Evolutionary conservation across 495 filamentous ascomycete genomes (phyloP), one percentile per base, ranked within the genome.

Genomic region (Glonium stellatum): DNA sequence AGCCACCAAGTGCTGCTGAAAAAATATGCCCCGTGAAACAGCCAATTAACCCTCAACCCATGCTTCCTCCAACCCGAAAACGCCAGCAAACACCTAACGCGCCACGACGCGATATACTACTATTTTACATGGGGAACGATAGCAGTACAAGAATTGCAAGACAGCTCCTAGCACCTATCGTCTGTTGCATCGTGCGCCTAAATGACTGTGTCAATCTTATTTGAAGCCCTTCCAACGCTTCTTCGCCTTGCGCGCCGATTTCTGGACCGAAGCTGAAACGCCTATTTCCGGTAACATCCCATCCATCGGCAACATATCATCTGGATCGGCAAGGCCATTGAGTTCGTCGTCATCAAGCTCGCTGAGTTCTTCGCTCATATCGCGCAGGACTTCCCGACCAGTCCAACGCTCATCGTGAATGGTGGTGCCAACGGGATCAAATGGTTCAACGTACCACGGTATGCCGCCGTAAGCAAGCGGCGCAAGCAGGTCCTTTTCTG

Each of bases 321-420:
- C 62, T 49, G 59, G 41, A 23, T 76, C 79, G 12, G 80, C 82
- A 60, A 83, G 71, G 67, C 86, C 80, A 71, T 87, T 79, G 51
- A 96, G 75, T 72, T 90, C 87, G 18, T 91, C 90, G 50, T 95
- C 91, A 57, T 92, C 90, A 65, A 96, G 81, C 62, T 95, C 91
- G 54, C 85, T 92, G 5, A 96, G 77, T 57, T 92, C 88, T 70
- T 93, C 91, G 59, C 88, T 92, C 76, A 92, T 84, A 15, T 81
- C 85, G 15, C 88, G 81, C 66, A 89, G 78, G 9, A 87, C 82
- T 52, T 90, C 87, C 19, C 85, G 78, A 12, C 87, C 90, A 4
- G 83, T 84, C 83, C 87, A 91, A 57, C 85, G 79, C 73, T 92
- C 87, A 53, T 90, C 87, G 64, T 86, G 75, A 21, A 89, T 75